phyloP scores from a whole-genome alignment of 306 rosid species.

The Gastrolobium bilobum region DNA sequence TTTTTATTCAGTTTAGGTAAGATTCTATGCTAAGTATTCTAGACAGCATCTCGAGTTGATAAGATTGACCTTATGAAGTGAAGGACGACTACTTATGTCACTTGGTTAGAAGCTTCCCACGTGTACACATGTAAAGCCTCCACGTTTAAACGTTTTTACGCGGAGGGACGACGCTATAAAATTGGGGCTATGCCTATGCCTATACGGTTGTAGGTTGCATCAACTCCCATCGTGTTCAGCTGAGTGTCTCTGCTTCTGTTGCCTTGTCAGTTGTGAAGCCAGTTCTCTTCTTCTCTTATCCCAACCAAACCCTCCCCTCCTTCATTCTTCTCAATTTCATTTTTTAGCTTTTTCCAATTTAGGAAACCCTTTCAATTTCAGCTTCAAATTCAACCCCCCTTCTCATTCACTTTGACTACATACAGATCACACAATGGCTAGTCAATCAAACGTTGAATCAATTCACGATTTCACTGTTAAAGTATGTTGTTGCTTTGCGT shows the following conservation, averaged over 20 bases:
- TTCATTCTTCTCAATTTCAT: neutral
- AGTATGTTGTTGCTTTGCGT: conserved; percentile 46
- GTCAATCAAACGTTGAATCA: conserved; percentile 54
- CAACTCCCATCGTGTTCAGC: neutral
- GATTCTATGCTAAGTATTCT: no score
- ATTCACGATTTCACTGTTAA: conserved; percentile 67
- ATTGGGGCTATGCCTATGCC: no score
- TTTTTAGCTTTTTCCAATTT: neutral
- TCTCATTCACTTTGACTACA: conserved; percentile 6
- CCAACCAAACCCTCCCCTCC: no score
- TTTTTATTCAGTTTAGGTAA: no score
- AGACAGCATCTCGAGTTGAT: no score
- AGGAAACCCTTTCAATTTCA: conserved; percentile 11
- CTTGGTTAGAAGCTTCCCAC: no score
- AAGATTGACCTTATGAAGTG: no score
- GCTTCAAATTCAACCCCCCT: conserved; percentile 1
- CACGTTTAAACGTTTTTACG: neutral
- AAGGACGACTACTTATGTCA: no score
- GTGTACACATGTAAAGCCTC: no score
- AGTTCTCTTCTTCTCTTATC: no score
- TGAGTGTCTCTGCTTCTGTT: conserved; percentile 1
- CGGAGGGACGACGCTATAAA: neutral
- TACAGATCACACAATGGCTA: conserved; percentile 60
- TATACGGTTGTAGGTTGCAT: neutral
- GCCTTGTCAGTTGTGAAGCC: no score